phyloP scores from a whole-genome alignment of 495 filamentous ascomycete genomes.

The Lasiosphaeria hispida region DNA sequence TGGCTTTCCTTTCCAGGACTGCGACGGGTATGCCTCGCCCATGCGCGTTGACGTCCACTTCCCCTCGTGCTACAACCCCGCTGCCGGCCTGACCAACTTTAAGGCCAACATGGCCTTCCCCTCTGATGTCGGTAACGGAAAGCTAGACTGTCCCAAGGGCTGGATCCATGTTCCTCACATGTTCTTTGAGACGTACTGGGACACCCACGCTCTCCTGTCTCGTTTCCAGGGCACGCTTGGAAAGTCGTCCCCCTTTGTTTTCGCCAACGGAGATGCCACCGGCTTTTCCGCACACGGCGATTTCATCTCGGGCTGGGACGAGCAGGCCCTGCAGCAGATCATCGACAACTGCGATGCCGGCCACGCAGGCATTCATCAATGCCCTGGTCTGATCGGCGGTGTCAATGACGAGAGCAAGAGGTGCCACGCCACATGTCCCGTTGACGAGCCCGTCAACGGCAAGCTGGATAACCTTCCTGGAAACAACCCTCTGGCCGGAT shows the following conservation, averaged over 20 bases:
- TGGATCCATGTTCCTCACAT: slow-evolving; percentile 57
- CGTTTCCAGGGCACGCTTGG: slow-evolving; percentile 53
- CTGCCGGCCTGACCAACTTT: slow-evolving; percentile 53
- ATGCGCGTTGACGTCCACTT: slow-evolving; percentile 57
- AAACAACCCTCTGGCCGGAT: slow-evolving; percentile 52
- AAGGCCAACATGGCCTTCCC: slow-evolving; percentile 52
- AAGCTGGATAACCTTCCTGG: slow-evolving; percentile 53
- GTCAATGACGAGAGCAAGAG: slow-evolving; percentile 37
- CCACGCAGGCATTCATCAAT: slow-evolving; percentile 52
- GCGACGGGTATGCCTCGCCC: slow-evolving; percentile 52
- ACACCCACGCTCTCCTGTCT: slow-evolving; percentile 54
- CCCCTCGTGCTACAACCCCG: slow-evolving; percentile 57
- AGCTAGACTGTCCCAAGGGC: slow-evolving; percentile 58
- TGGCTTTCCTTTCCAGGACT: slow-evolving; percentile 51
- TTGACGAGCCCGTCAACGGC: slow-evolving; percentile 32
- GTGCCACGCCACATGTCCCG: slow-evolving; percentile 49
- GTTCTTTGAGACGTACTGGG: slow-evolving; percentile 68
- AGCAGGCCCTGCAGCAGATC: slow-evolving; percentile 56
- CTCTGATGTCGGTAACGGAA: slow-evolving; percentile 50
- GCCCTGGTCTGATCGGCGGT: slow-evolving; percentile 47
- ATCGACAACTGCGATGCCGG: slow-evolving; percentile 59
- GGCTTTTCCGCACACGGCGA: slow-evolving; percentile 63
- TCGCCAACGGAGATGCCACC: slow-evolving; percentile 59
- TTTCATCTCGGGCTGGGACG: slow-evolving; percentile 73
- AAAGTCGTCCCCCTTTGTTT: slow-evolving; percentile 63